Percentiles rank a stretch among this genome's conserved stretches.
Evolutionary conservation across 1,284 basidiomycete genomes (phyloP).

Genomic region (Prillingera fragicola): DNA sequence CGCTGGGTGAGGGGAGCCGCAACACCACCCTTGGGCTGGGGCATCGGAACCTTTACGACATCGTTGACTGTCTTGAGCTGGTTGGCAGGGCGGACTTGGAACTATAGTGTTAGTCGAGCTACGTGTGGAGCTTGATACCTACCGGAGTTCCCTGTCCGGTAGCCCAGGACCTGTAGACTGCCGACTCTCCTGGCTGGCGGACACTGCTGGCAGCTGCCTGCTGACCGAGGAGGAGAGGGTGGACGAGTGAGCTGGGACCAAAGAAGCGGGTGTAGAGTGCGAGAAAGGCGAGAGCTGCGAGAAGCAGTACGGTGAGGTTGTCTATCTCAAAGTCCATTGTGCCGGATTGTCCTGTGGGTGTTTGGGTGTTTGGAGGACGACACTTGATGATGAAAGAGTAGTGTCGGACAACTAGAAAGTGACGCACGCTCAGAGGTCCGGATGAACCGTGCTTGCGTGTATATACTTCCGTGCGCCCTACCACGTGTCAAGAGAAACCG

Average conservation of each 20-base stretch:
- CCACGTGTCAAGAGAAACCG: too few relatives aligned
- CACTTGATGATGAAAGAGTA: too few relatives aligned
- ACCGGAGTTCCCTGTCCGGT: slow-evolving; percentile 47
- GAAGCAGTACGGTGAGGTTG: slow-evolving; percentile 41
- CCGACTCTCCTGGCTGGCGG: slow-evolving; percentile 39
- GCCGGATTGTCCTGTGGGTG: not conserved
- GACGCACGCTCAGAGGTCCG: too few relatives aligned
- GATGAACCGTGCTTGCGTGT: too few relatives aligned
- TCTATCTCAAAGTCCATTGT: slow-evolving; percentile 31
- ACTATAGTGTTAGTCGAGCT: slow-evolving; percentile 21
- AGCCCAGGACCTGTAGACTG: slow-evolving; percentile 44
- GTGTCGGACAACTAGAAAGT: too few relatives aligned
- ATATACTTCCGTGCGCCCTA: too few relatives aligned
- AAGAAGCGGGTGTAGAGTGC: slow-evolving; percentile 41
- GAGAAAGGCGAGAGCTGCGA: slow-evolving; percentile 29
- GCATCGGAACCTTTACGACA: slow-evolving; percentile 19
- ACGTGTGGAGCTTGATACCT: slow-evolving; percentile 8
- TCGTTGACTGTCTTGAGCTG: slow-evolving; percentile 39
- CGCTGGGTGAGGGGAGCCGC: slow-evolving; percentile 18
- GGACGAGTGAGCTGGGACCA: slow-evolving; percentile 40
- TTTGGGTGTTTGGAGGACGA: not conserved
- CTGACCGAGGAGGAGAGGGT: slow-evolving; percentile 45
- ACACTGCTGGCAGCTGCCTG: slow-evolving; percentile 42
- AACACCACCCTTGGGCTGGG: too few relatives aligned
- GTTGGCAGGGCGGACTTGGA: slow-evolving; percentile 42